These are phyloP conservation scores for Cryphonectria japonica DNA, from an alignment of 2,329 filamentous ascomycete genomes.

Conservation along the genomic window DNA sequence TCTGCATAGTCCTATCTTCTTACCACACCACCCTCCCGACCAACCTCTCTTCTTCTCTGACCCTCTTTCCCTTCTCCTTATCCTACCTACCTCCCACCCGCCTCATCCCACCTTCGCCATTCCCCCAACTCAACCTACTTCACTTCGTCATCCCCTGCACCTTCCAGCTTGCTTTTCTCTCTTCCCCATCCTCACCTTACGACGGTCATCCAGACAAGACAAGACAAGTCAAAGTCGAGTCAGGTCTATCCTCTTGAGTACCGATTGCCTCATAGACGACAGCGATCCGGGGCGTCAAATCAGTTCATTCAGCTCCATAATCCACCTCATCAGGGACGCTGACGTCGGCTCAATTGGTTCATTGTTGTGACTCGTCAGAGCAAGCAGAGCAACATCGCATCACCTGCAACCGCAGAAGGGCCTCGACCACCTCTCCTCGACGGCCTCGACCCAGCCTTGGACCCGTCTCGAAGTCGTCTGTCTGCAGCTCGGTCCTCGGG, in stretches of 20 bases:
- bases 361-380: slow-evolving; percentile 22
- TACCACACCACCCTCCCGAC: slow-evolving; percentile 26
- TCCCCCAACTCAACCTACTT: slow-evolving; percentile 25
- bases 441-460: slow-evolving; percentile 21
- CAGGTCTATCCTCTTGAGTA: slow-evolving; percentile 18
- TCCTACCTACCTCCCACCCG: slow-evolving; percentile 24
- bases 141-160: slow-evolving; percentile 20
- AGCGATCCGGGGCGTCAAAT: slow-evolving; percentile 18
- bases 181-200: slow-evolving; percentile 31
- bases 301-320: slow-evolving; percentile 2
- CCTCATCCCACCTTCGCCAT: slow-evolving; percentile 24
- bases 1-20: slow-evolving; percentile 16
- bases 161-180: slow-evolving; percentile 3
- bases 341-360: slow-evolving; percentile 22
- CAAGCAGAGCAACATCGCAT: slow-evolving; percentile 15
- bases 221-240: slow-evolving; percentile 19
- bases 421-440: slow-evolving; percentile 22
- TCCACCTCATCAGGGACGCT: slow-evolving; percentile 19
- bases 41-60: slow-evolving; percentile 26
- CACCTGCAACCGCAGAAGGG: slow-evolving; percentile 11
- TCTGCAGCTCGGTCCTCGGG: slow-evolving; percentile 20
- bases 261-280: slow-evolving; percentile 18
- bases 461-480: slow-evolving; percentile 27
- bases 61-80: slow-evolving; percentile 32
- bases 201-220: slow-evolving; percentile 23